Percentiles rank a stretch among this genome's conserved stretches.
Evolutionary conservation across 805 yeast species (phyloP).

Genomic region (Yarrowia hollandica): DNA sequence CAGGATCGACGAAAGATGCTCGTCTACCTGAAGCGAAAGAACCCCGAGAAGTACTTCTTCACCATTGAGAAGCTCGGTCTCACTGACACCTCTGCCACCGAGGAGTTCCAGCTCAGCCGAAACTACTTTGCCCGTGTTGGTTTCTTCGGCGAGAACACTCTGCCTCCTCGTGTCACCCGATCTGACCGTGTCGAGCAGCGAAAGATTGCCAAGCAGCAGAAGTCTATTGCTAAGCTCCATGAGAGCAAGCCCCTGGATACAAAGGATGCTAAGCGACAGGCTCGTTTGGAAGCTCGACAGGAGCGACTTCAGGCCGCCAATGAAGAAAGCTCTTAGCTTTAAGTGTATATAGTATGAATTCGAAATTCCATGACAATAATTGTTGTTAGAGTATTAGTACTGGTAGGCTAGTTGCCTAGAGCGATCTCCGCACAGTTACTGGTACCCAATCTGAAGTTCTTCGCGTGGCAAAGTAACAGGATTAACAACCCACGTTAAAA

Average conservation of each 20-base stretch:
- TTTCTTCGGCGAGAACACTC: conserved; percentile 44
- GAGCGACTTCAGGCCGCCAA: neutral
- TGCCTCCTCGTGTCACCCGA: conserved; percentile 40
- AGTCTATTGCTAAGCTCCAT: conserved; percentile 17
- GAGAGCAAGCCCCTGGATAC: neutral
- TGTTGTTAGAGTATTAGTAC: too few species aligned
- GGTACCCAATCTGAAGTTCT: too few species aligned
- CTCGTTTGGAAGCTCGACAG: conserved; percentile 5
- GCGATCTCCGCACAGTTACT: too few species aligned
- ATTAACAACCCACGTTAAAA: too few species aligned
- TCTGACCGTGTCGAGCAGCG: conserved; percentile 32
- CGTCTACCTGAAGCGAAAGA: conserved; percentile 74
- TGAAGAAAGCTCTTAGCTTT: neutral
- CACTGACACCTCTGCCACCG: conserved; percentile 71
- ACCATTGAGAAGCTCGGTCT: conserved; percentile 84
- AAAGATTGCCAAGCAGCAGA: conserved; percentile 16
- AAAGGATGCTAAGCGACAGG: conserved; percentile 15
- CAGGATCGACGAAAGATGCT: conserved; percentile 85
- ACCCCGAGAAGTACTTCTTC: conserved; percentile 82
- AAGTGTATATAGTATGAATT: conserved; percentile 26
- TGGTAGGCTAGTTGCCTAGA: too few species aligned
- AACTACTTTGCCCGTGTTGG: conserved; percentile 40
- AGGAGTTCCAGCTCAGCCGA: conserved; percentile 59
- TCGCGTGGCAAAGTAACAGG: too few species aligned
- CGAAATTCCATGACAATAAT: neutral